phyloP scores from a whole-genome alignment of 2,329 filamentous ascomycete species.

The Pseudogymnoascus pannorum region DNA sequence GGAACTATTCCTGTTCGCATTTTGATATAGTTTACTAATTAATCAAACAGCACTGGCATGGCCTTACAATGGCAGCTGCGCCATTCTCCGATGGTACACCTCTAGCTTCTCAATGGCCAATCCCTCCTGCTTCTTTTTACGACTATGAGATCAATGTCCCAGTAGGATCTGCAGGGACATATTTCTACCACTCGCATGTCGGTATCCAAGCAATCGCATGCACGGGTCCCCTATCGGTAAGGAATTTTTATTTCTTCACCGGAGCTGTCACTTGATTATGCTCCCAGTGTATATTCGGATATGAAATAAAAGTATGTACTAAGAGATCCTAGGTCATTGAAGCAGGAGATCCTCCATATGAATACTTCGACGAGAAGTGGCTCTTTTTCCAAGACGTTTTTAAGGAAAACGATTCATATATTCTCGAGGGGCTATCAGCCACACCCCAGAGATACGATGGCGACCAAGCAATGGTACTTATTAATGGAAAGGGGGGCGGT shows the following conservation, averaged over 20 bases:
- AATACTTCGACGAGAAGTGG: background rate
- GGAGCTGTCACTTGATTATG: background rate
- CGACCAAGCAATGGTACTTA: slow-evolving; percentile 47
- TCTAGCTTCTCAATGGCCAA: slow-evolving; percentile 45
- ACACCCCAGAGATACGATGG: slow-evolving; percentile 50
- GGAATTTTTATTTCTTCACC: background rate
- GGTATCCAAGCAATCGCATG: slow-evolving; percentile 44
- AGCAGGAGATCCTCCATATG: too few species aligned
- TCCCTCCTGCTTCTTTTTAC: slow-evolving; percentile 45
- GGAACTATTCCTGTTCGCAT: background rate
- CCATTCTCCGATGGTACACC: slow-evolving; percentile 48
- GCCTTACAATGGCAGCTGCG: slow-evolving; percentile 39
- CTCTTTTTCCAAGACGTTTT: slow-evolving; percentile 53
- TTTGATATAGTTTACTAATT: background rate
- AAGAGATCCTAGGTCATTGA: slow-evolving; percentile 22
- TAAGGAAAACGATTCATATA: slow-evolving; percentile 41
- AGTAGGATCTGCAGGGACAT: slow-evolving; percentile 41
- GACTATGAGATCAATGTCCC: slow-evolving; percentile 45
- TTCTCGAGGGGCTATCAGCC: slow-evolving; percentile 42
- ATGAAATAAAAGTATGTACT: too few species aligned
- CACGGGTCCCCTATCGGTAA: slow-evolving; percentile 41
- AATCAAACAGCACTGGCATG: slow-evolving; percentile 46
- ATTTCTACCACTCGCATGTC: slow-evolving; percentile 51
- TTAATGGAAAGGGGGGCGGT: slow-evolving; percentile 44
- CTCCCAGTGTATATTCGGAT: too few species aligned